These are phyloP conservation scores for Beauveria pseudobassiana DNA, from an alignment of 2,329 filamentous ascomycete genomes.

Conservation along the genomic window DNA sequence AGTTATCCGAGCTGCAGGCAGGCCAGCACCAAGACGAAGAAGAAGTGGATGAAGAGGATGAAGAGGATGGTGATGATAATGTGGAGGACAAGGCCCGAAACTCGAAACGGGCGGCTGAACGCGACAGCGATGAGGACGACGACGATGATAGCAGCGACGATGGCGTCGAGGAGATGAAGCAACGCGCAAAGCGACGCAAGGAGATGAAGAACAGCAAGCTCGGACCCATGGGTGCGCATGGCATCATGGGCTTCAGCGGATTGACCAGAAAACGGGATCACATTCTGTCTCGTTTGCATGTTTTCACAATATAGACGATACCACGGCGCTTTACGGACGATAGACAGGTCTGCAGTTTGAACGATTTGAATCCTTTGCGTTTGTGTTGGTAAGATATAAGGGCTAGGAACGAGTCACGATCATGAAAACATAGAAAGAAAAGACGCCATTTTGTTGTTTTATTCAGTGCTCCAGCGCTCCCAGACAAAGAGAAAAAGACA, in stretches of 20 bases:
- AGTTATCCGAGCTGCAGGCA: constrained; percentile 51
- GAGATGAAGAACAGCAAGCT: constrained; percentile 34
- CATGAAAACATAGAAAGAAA: neutral
- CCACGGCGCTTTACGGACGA: neutral
- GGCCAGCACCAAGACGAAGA: constrained; percentile 38
- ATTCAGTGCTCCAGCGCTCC: neutral
- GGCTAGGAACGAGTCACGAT: neutral
- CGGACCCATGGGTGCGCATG: constrained; percentile 43
- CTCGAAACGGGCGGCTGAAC: constrained; percentile 42
- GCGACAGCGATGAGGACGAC: constrained; percentile 36
- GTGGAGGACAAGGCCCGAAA: constrained; percentile 25
- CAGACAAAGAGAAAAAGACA: neutral
- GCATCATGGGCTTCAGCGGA: constrained; percentile 42
- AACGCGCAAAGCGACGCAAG: constrained; percentile 37
- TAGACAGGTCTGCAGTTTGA: neutral
- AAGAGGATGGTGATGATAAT: constrained; percentile 28
- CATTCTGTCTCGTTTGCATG: neutral
- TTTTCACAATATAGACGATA: constrained; percentile 5
- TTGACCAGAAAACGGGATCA: constrained; percentile 25
- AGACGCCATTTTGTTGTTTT: neutral
- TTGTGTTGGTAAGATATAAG: neutral
- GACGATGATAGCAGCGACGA: constrained; percentile 26
- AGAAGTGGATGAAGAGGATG: constrained; percentile 37
- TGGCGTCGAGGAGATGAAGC: constrained; percentile 33
- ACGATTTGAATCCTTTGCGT: neutral